Evolutionary conservation across 2,329 filamentous ascomycete genomes (phyloP).

Genomic region (Metarhizium guizhouense): DNA sequence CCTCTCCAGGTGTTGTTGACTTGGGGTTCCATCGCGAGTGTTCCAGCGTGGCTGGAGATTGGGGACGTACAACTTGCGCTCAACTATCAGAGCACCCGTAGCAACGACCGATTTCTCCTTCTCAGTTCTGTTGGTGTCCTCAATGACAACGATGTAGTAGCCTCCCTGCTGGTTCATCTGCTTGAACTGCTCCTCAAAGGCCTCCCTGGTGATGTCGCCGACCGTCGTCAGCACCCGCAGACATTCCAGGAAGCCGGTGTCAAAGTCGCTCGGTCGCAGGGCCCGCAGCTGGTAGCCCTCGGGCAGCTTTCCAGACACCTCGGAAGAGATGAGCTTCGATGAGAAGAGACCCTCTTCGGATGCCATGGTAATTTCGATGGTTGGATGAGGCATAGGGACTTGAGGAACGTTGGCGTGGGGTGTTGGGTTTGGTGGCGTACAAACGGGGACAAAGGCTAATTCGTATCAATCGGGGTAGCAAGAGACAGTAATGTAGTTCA

Average conservation of each 20-base stretch:
- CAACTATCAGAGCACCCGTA: conserved; percentile 81
- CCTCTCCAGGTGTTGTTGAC: background rate
- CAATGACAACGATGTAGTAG: conserved; percentile 82
- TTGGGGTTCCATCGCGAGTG: background rate
- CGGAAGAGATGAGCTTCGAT: conserved; percentile 64
- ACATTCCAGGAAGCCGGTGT: conserved; percentile 79
- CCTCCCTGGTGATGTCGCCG: conserved; percentile 68
- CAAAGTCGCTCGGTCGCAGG: conserved; percentile 68
- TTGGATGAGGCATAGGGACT: conserved; percentile 3
- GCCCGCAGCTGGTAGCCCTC: conserved; percentile 76
- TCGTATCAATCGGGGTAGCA: background rate
- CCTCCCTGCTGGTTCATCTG: conserved; percentile 68
- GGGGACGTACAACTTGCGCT: conserved; percentile 75
- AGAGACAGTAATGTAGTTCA: background rate
- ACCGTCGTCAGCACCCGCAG: conserved; percentile 87
- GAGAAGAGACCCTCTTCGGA: conserved; percentile 62
- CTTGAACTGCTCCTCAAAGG: conserved; percentile 72
- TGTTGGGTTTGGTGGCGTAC: background rate
- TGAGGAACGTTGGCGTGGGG: background rate
- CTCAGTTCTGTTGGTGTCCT: conserved; percentile 52
- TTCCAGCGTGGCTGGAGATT: background rate
- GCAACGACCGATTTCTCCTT: conserved; percentile 64
- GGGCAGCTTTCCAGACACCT: conserved; percentile 64
- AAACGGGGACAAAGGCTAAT: background rate
- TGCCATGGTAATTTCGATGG: conserved; percentile 10